These are phyloP conservation scores for Colletotrichum chrysophilum DNA, from an alignment of 2,329 filamentous ascomycete species.

Conservation along the genomic window DNA sequence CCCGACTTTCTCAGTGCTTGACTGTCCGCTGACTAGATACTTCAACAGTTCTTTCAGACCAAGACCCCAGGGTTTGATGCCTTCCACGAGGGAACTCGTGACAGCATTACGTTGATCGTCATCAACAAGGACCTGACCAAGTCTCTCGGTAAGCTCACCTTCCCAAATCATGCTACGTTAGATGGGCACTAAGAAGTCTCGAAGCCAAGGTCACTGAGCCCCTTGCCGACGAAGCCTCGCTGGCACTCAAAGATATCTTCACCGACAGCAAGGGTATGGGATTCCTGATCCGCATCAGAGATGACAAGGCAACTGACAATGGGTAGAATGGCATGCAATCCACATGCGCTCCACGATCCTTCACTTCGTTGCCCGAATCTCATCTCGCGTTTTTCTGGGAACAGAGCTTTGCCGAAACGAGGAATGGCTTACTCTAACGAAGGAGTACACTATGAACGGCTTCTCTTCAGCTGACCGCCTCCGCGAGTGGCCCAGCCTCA, in stretches of 20 bases:
- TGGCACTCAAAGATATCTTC: neutral
- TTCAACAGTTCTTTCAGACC: neutral
- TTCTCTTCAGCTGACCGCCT: conserved; percentile 41
- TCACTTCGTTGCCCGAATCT: conserved; percentile 49
- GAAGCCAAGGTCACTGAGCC: conserved; percentile 9
- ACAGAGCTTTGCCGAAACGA: conserved; percentile 47
- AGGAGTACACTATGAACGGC: conserved; percentile 46
- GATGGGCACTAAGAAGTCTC: too few relatives aligned
- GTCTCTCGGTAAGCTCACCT: neutral
- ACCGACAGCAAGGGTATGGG: neutral
- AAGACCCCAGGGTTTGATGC: neutral
- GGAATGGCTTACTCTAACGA: conserved; percentile 49
- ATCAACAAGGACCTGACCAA: conserved; percentile 13
- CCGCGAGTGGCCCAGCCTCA: conserved; percentile 40
- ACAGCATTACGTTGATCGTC: neutral
- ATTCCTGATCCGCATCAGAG: too few relatives aligned
- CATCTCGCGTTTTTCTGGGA: conserved; percentile 55
- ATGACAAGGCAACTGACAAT: too few relatives aligned
- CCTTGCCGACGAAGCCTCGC: neutral
- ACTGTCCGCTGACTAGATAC: too few relatives aligned
- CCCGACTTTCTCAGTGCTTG: too few relatives aligned
- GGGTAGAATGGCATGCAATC: conserved; percentile 27
- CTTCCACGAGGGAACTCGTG: neutral
- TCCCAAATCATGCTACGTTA: too few relatives aligned
- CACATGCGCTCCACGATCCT: neutral